Conservation (phyloP, 768 basidiomycete species). For the Pluteus cervinus region DNA sequence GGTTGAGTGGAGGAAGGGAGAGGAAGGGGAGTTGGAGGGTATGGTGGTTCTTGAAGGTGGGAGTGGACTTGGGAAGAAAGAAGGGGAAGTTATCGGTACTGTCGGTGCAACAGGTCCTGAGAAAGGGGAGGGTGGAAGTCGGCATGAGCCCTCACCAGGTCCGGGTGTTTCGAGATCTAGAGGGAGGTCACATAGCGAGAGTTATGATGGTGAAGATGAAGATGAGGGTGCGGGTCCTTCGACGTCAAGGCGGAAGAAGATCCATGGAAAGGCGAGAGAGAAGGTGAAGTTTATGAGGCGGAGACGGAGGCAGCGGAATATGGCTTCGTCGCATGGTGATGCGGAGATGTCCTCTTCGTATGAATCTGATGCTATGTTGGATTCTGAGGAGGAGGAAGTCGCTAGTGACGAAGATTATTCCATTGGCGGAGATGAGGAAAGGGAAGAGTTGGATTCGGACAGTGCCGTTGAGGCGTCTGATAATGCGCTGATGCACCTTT, state of each 20-base stretch:
- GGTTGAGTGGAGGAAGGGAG: constrained; percentile 21
- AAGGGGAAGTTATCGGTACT: constrained; percentile 3
- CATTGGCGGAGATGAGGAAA: constrained; percentile 2
- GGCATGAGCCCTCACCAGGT: too few species aligned
- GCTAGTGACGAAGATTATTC: constrained; percentile 7
- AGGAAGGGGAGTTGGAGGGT: constrained; percentile 9
- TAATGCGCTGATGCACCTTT: constrained; percentile 58
- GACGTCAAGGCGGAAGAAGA: too few species aligned
- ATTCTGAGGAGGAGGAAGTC: constrained; percentile 6
- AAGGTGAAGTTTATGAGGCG: too few species aligned
- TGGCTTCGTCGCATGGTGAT: background rate
- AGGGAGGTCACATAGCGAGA: background rate
- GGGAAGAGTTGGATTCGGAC: too few species aligned
- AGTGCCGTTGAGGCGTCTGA: constrained; percentile 31
- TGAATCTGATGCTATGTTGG: constrained; percentile 1
- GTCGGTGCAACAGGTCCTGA: constrained; percentile 2
- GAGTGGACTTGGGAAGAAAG: too few species aligned
- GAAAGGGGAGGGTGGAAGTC: background rate
- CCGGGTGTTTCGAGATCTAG: too few species aligned
- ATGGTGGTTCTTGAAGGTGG: background rate
- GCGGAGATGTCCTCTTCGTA: background rate
- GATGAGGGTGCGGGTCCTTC: constrained; percentile 2
- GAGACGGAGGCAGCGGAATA: too few species aligned
- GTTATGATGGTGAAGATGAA: background rate
- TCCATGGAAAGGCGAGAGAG: too few species aligned